Base-by-base conservation (phyloP, 2,329 filamentous ascomycete genomes). In the Phaeosphaeriaceae sp. region DNA sequence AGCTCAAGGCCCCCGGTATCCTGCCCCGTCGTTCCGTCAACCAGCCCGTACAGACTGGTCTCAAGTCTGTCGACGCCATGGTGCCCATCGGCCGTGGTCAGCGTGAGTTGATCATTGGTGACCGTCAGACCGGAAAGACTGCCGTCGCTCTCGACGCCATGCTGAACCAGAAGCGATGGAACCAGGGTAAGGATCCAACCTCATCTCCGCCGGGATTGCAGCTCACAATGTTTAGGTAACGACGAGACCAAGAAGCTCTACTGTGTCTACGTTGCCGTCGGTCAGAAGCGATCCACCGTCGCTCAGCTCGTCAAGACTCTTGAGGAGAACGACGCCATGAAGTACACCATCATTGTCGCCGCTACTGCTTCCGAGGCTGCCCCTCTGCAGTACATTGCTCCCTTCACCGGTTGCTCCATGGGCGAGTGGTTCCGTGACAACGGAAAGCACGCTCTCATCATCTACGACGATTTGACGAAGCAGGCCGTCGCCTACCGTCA, bases 21-120 rank as follows among this genome's bases (percentile, higher is more conserved):
- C 87, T 99, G 77, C 95, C 95, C 79, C 93, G 95, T 83, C 89
- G 86, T 77, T 99, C 95, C 81, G 95, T 99, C 89, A 93, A 93
- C 86, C 88, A 99, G 88, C 94, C 95, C 72, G 94, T 99, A 72
- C 95, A 99, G 90, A 99, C 95, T 81, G 95, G 95, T 87, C 90
- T 98, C 76, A 99, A 99, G 89, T 97, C 92, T 75, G 88, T 99
- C 85, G 95, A 99, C 81, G 93, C 95, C 84, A 98, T 99, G 95
- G 95, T 99, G 75, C 95, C 95, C 77, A 97, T 99, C 76, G 95
- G 95, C 81, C 95, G 95, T 94, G 95, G 95, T 79, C 95, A 99
- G 88, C 95, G 95, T 94, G 95, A 99, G 87, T 86, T 99, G 88
- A 98, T 99, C 83, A 99, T 99, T 83, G 95, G 95, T 87, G 95